Evolutionary conservation across 2,329 filamentous ascomycete genomes (phyloP), one percentile per base, ranked within the genome.

Genomic region (Trichoderma gracile): DNA sequence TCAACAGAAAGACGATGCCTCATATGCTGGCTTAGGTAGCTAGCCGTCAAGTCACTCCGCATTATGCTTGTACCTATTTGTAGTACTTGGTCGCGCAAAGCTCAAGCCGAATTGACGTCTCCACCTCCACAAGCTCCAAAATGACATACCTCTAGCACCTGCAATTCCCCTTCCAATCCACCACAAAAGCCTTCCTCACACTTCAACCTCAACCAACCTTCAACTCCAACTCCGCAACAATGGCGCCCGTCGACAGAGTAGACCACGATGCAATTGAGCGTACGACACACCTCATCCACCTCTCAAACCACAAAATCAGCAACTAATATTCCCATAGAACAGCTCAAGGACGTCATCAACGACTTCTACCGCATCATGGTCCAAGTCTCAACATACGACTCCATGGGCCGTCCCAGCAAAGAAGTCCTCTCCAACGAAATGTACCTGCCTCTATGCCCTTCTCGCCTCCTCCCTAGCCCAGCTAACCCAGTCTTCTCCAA

Each of bases 311-410:
- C n/a, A n/a, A n/a, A n/a, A n/a, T n/a, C n/a, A 25, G 9, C 7
- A 49, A n/a, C 63, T 65, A 45, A 65, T 33, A n/a, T 30, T 33
- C 33, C 6, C 3, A 15, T 70, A 87, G 85, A 82, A 69, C 80
- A 85, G 75, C 78, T 87, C 76, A 85, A 87, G 71, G 81, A 86
- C 70, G 80, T 86, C 66, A 86, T 89, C 73, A 84, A 88, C 71
- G 84, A 86, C 69, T 81, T 88, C 46, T 88, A 86, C 79, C 81
- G 86, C 69, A 76, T 88, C 65, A 85, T 87, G 80, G 84, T 89
- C 52, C 86, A 89, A 71, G 80, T 84, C 30, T 81, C 84, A 38
- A 81, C 83, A 65, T 89, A 88, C 78, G 85, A 88, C 78, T 77
- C 78, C 46, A 78, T 80, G 65, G 76, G 76, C 65, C 78, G 80